A percentile compares a stretch with the other conserved stretches of the same genome.
Conservation (phyloP, 2,329 filamentous ascomycete species). For the Penicillium sp. region DNA sequence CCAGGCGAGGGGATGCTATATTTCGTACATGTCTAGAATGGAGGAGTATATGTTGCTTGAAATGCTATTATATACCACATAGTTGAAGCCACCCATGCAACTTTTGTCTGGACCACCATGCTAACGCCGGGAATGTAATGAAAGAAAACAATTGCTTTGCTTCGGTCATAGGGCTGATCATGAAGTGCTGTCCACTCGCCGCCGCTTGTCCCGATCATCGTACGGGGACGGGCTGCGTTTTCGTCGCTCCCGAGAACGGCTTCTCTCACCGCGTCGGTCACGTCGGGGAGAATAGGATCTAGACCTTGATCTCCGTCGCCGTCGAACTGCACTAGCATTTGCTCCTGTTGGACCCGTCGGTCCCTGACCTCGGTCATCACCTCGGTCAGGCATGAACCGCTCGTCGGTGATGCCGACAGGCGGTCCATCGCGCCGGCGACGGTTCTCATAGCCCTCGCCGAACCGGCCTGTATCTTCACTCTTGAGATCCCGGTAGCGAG, state of each 20-base stretch:
- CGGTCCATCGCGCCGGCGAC: constrained; percentile 29
- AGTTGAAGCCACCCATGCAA: constrained; percentile 10
- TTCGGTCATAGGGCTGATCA: constrained; percentile 14
- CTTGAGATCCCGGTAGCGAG: constrained; percentile 83
- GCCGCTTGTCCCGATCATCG: constrained; percentile 43
- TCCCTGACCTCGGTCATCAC: constrained; percentile 29
- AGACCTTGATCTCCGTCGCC: constrained; percentile 37
- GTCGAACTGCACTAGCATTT: constrained; percentile 45
- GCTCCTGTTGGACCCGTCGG: constrained; percentile 44
- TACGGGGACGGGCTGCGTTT: constrained; percentile 46
- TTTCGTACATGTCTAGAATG: constrained; percentile 4
- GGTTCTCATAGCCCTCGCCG: constrained; percentile 49
- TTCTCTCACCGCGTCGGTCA: constrained; percentile 40
- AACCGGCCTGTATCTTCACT: constrained; percentile 88
- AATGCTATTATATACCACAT: constrained; percentile 15
- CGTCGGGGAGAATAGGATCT: constrained; percentile 54
- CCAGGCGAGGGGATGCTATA: constrained; percentile 18
- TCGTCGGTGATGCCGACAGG: constrained; percentile 45
- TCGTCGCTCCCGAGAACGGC: constrained; percentile 47
- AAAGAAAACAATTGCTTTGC: constrained; percentile 5
- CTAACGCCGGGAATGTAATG: constrained; percentile 21
- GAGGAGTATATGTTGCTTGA: constrained; percentile 13
- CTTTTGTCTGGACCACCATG: constrained; percentile 17
- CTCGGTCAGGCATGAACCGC: constrained; percentile 46
- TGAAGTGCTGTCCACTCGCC: constrained; percentile 33